Percentiles rank a stretch among this genome's conserved stretches.
phyloP scores from a whole-genome alignment of 1,284 basidiomycete species.

The Ustilago vetiveriae region DNA sequence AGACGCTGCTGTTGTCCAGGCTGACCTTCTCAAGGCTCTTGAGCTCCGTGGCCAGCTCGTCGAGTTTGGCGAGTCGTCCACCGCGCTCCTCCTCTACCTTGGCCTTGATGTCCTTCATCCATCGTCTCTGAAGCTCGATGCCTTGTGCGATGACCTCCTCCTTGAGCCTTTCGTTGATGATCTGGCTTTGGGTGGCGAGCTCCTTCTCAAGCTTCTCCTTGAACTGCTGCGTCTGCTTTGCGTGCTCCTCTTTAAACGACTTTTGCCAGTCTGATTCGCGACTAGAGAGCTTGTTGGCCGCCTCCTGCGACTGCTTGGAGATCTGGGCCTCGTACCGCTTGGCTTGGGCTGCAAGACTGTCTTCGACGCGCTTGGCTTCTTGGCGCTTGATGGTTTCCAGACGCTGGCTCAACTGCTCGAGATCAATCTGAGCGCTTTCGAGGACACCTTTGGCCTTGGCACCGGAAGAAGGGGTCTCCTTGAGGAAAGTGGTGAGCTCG shows the following conservation, averaged over 20 bases:
- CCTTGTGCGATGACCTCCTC: conserved; percentile 96
- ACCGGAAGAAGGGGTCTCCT: conserved; percentile 59
- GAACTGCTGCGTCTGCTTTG: conserved; percentile 80
- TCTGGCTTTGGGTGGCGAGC: conserved; percentile 85
- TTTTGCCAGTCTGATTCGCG: conserved; percentile 88
- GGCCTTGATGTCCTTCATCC: conserved; percentile 95
- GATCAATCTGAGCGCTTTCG: conserved; percentile 75
- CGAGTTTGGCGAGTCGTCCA: conserved; percentile 91
- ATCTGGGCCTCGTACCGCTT: conserved; percentile 87
- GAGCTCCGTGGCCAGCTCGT: conserved; percentile 87
- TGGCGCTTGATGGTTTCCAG: conserved; percentile 84
- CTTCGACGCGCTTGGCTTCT: conserved; percentile 80
- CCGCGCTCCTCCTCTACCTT: conserved; percentile 96
- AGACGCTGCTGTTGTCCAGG: conserved; percentile 85
- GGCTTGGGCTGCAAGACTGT: conserved; percentile 71
- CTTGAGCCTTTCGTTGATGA: conserved; percentile 85
- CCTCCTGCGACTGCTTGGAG: conserved; percentile 81
- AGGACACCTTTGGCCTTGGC: conserved; percentile 74
- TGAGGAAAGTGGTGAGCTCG: conserved; percentile 84
- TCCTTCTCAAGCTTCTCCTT: conserved; percentile 86
- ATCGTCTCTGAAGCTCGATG: conserved; percentile 93
- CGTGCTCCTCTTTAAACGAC: conserved; percentile 82
- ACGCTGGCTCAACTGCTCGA: conserved; percentile 79
- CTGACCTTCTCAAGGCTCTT: conserved; percentile 90
- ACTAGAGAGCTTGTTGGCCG: conserved; percentile 82